Conservation (phyloP, 2,329 filamentous ascomycete genomes). For the Stagonosporopsis chrysanthemi region DNA sequence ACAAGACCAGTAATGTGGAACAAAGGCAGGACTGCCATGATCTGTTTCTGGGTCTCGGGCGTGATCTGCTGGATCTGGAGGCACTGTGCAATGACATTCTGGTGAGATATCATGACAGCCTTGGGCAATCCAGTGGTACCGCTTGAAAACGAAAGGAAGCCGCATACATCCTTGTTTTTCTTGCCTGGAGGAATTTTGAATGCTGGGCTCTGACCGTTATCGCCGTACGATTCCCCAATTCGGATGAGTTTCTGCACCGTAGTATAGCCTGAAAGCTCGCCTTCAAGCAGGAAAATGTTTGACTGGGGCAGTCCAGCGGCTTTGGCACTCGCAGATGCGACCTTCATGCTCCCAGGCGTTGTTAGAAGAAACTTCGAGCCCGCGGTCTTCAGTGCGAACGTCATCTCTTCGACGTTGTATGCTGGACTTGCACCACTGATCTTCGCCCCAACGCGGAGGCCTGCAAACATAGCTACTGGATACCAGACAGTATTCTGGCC, state of each 20-base stretch:
- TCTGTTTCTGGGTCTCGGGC: slow-evolving; percentile 51
- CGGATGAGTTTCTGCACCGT: slow-evolving; percentile 57
- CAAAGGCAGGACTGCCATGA: slow-evolving; percentile 45
- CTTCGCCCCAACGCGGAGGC: slow-evolving; percentile 62
- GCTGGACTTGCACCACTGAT: slow-evolving; percentile 70
- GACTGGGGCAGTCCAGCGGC: slow-evolving; percentile 62
- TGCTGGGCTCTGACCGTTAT: slow-evolving; percentile 54
- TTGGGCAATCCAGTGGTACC: slow-evolving; percentile 51
- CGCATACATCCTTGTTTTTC: slow-evolving; percentile 64
- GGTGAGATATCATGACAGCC: slow-evolving; percentile 47
- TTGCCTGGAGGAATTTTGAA: slow-evolving; percentile 62
- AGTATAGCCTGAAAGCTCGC: slow-evolving; percentile 58
- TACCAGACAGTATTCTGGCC: slow-evolving; percentile 73
- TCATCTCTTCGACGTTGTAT: slow-evolving; percentile 73
- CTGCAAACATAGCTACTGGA: slow-evolving; percentile 67
- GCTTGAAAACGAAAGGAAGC: slow-evolving; percentile 53
- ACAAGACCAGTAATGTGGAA: slow-evolving; percentile 50
- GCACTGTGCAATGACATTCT: slow-evolving; percentile 61
- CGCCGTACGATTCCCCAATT: slow-evolving; percentile 53
- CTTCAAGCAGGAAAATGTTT: slow-evolving; percentile 65
- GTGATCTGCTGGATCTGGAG: slow-evolving; percentile 60
- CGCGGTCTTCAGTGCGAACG: slow-evolving; percentile 66
- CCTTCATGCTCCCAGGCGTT: slow-evolving; percentile 61
- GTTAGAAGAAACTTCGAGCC: slow-evolving; percentile 67
- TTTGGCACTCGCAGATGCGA: slow-evolving; percentile 62